Evolutionary conservation across 768 basidiomycete species (phyloP), one percentile per base, ranked within the genome.

Genomic region (Lyophyllum shimeji): DNA sequence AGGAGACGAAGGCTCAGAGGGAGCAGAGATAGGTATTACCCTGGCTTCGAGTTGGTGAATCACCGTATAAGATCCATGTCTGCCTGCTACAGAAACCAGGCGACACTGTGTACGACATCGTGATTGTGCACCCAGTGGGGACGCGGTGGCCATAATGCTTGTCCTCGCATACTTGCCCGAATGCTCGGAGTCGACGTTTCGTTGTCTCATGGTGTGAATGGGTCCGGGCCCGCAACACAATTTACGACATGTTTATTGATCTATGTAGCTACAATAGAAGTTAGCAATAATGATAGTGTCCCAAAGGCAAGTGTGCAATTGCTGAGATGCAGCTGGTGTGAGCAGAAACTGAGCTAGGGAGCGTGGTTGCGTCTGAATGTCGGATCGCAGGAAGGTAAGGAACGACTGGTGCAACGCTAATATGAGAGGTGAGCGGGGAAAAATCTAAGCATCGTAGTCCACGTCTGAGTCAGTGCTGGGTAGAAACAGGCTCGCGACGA

Each of bases 351-450:
- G 48, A 39, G 21, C 7, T n/a, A 44, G 27, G 23, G 43, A 33
- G 24, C 21, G 51, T 52, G 51, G 2, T 31, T 13, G 43, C 43
- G 29, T 52, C 51, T 52, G 27, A 45, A 27, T 52, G 43, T 45
- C 43, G 45, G 51, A 45, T 17, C 51, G 43, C 42, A 20, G 15
- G 42, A 33, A 44, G 1, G 42, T 27, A 44, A 52, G n/a, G 40
- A 44, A 8, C 1, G 29, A 21, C 2, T 13, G 15, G 34, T 48
- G 1, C 18, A 5, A 7, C 18, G 20, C 11, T 6, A 13, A 13
- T n/a, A n/a, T n/a, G n/a, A n/a, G n/a, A n/a, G n/a, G n/a, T n/a
- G n/a, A n/a, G n/a, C n/a, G n/a, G n/a, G n/a, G n/a, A 34, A 40
- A 20, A 34, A 24, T 13, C 12, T 29, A 27, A 27, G 9, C 27